These are phyloP conservation scores for Auricularia auricula-judae DNA, from an alignment of 768 basidiomycete species.

Conservation along the genomic window DNA sequence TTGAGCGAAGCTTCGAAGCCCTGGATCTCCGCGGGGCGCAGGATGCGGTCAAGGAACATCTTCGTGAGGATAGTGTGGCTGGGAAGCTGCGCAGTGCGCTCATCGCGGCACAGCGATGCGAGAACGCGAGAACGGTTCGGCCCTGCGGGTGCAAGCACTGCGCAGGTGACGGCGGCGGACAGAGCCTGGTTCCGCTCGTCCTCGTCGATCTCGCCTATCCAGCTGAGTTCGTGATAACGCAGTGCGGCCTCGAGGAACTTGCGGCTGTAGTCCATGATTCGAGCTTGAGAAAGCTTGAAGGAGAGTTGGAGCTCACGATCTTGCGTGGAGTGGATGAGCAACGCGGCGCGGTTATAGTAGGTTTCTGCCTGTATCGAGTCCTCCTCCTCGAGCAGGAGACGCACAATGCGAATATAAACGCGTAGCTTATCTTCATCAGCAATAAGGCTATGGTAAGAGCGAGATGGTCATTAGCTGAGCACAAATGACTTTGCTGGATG, in stretches of 20 bases:
- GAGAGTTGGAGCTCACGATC: conserved; percentile 72
- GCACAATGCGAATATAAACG: conserved; percentile 88
- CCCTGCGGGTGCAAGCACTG: conserved; percentile 92
- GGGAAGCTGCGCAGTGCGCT: conserved; percentile 68
- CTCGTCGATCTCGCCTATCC: conserved; percentile 84
- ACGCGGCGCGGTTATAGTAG: conserved; percentile 91
- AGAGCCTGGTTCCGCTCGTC: conserved; percentile 85
- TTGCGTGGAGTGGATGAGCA: conserved; percentile 68
- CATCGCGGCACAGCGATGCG: conserved; percentile 88
- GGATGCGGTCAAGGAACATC: conserved; percentile 97
- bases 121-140: conserved; percentile 91
- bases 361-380: conserved; percentile 97
- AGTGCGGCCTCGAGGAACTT: conserved; percentile 92
- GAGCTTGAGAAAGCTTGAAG: conserved; percentile 89
- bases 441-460: conserved; percentile 18
- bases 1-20: conserved; percentile 81
- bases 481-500: not conserved
- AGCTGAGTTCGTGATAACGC: conserved; percentile 90
- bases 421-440: conserved; percentile 80
- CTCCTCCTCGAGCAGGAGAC: conserved; percentile 89
- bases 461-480: not conserved
- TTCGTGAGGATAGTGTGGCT: conserved; percentile 88
- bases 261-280: conserved; percentile 84
- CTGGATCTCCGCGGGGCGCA: conserved; percentile 80
- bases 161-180: conserved; percentile 91